These are phyloP conservation scores for Candida broadrunensis DNA, from an alignment of 805 yeast species.

Conservation along the genomic window DNA sequence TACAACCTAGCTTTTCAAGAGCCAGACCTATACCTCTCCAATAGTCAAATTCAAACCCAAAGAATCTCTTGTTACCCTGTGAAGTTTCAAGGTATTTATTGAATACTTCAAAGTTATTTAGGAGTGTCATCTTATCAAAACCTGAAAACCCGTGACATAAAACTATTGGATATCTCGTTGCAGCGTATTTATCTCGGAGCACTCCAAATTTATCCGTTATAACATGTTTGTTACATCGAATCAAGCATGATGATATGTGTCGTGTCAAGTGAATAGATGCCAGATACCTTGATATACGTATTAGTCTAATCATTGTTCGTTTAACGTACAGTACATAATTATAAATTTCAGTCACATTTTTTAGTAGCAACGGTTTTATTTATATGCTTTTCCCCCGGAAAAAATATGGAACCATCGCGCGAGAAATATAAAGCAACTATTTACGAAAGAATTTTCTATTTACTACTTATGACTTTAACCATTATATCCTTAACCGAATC, in stretches of 20 bases:
- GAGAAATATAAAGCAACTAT: too few relatives aligned
- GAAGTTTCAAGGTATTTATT: conserved; percentile 1
- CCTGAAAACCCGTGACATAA: conserved; percentile 88
- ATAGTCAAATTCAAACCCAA: conserved; percentile 51
- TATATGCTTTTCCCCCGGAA: too few relatives aligned
- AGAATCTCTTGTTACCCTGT: neutral
- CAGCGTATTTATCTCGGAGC: conserved; percentile 40
- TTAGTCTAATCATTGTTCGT: too few relatives aligned
- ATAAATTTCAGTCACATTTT: too few relatives aligned
- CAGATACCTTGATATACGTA: too few relatives aligned
- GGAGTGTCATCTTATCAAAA: conserved; percentile 49
- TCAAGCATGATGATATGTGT: too few relatives aligned
- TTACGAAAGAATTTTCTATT: neutral
- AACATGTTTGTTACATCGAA: neutral
- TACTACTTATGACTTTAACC: conserved; percentile 43
- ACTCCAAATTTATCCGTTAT: conserved; percentile 27
- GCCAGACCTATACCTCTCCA: conserved; percentile 79
- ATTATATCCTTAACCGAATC: conserved; percentile 67
- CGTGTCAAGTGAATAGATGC: too few relatives aligned
- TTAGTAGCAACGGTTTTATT: too few relatives aligned
- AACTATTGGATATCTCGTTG: conserved; percentile 72
- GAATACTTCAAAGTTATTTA: conserved; percentile 13
- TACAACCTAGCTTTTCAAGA: conserved; percentile 59
- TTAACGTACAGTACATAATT: too few relatives aligned
- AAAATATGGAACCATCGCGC: too few relatives aligned